These are phyloP conservation scores for Dacryopinax spathularia DNA, from an alignment of 768 basidiomycete genomes.

Conservation along the genomic window DNA sequence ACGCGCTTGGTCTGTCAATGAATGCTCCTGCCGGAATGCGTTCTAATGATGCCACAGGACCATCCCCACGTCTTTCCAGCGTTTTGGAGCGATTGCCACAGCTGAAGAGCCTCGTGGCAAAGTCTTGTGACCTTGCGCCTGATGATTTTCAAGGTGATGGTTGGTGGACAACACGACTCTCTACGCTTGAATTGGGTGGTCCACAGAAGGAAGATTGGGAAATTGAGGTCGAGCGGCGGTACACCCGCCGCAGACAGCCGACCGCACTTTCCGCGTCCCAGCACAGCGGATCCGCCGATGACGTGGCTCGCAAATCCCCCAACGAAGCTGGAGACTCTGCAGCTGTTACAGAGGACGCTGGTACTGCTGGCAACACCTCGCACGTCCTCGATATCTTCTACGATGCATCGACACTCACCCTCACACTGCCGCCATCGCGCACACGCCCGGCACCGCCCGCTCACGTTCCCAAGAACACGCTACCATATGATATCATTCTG, in stretches of 20 bases:
- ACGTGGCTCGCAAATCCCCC: background rate
- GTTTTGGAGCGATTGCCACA: background rate
- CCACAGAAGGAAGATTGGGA: background rate
- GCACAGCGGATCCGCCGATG: background rate
- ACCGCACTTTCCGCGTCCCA: background rate
- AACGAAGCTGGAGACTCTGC: background rate
- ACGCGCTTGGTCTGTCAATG: background rate
- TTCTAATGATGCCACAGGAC: background rate
- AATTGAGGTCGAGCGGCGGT: background rate
- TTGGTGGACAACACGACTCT: background rate
- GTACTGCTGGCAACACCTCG: background rate
- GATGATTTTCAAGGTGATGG: background rate
- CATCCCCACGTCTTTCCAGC: background rate
- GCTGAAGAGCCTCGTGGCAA: background rate
- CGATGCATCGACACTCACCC: background rate
- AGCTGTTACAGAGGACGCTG: background rate
- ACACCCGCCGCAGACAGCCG: background rate
- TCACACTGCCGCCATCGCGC: background rate
- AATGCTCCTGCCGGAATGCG: background rate
- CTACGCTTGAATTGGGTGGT: background rate
- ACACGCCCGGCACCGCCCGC: background rate
- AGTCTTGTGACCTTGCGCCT: background rate
- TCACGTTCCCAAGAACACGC: background rate
- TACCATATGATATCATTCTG: background rate
- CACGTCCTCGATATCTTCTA: background rate